Evolutionary conservation across 345 rosid genomes (phyloP), one percentile per base, ranked within the genome.

Genomic region (Sisymbrium irio): DNA sequence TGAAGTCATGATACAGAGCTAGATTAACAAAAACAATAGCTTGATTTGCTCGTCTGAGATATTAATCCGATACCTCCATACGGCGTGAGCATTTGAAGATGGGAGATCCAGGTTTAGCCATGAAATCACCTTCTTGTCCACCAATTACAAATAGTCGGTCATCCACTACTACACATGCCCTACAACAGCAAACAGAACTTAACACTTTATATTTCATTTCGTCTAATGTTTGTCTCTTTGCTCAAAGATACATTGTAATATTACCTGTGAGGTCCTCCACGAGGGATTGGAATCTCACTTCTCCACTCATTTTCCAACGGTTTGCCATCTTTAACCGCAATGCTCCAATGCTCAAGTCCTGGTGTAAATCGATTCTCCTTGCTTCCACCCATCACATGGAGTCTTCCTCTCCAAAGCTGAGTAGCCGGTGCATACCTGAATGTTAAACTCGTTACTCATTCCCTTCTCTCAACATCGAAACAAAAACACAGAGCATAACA

Each of bases 341-440:
- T 85, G 62, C 95, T 94, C 95, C 96, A 94, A 66, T 94, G 96
- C 65, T 89, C 96, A 72, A 91, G 36, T 9, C 81, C 95, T 28
- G 97, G 97, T 58, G 95, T 91, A 81, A 87, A 82, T 36, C 98
- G 79, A 65, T 91, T 87, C 84, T 91, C 97, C 83, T 86, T 86
- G 85, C 97, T 93, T 49, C 98, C 98, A 77, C 95, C 98, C 98
- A 93, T 93, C 77, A 93, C 98, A 68, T 93, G 98, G 70, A 93
- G 96, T 79, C 98, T 87, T 40, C 98, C 98, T 84, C 88, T 88
- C 98, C 96, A 94, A 28, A 91, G 88, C 77, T 87, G 92, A 72
- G 97, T 94, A 71, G 96, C 96, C n/a, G 98, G 98, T 19, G 98
- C 98, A 83, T 94, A 94, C 83, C 96, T 91, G 82, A 79, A 66